phyloP scores from a whole-genome alignment of 768 basidiomycete species.

The Lentinus brumalis region DNA sequence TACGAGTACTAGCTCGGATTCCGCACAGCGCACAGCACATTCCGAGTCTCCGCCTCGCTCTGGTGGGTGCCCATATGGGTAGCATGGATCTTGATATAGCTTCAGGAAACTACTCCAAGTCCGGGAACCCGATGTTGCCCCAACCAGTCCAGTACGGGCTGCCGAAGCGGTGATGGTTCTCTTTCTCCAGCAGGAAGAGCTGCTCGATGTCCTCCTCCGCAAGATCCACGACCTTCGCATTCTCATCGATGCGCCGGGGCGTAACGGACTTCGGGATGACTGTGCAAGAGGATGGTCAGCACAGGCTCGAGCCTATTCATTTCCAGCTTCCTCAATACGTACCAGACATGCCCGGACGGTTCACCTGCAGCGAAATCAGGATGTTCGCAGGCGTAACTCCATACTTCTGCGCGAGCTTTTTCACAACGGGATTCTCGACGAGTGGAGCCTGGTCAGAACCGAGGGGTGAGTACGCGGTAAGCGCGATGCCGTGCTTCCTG shows the following conservation, averaged over 20 bases:
- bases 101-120: slow-evolving; percentile 9
- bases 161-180: slow-evolving; percentile 63
- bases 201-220: slow-evolving; percentile 60
- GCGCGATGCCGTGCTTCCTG: slow-evolving; percentile 60
- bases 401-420: slow-evolving; percentile 64
- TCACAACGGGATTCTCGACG: slow-evolving; percentile 58
- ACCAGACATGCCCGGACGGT: slow-evolving; percentile 59
- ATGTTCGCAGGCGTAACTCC: slow-evolving; percentile 62
- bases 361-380: slow-evolving; percentile 73
- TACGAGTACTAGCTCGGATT: no score
- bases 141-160: slow-evolving; percentile 66
- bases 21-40: no score
- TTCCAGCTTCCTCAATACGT: slow-evolving; percentile 8
- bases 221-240: slow-evolving; percentile 62
- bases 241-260: slow-evolving; percentile 61
- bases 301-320: slow-evolving; percentile 14
- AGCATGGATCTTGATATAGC: no score
- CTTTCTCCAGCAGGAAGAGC: slow-evolving; percentile 62
- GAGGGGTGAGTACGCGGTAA: slow-evolving; percentile 81
- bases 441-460: slow-evolving; percentile 74
- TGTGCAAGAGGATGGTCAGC: slow-evolving; percentile 22
- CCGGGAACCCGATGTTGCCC: slow-evolving; percentile 60
- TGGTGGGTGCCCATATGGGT: no score
- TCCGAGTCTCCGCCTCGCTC: no score
- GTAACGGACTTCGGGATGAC: slow-evolving; percentile 83